phyloP scores from a whole-genome alignment of 2,329 filamentous ascomycete genomes.

The Penicillium aurantiogriseum region DNA sequence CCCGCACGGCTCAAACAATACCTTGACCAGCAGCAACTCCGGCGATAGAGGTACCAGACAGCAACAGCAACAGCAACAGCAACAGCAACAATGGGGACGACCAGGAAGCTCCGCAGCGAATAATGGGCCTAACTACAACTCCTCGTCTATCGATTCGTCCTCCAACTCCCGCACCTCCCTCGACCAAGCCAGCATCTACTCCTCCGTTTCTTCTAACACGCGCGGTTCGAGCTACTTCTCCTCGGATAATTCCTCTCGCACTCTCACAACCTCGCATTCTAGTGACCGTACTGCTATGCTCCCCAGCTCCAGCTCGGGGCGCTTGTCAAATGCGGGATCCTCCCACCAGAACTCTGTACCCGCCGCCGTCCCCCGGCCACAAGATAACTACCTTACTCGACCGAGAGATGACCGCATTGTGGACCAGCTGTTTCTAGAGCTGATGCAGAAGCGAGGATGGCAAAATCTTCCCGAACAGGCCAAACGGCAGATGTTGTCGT shows the following conservation, averaged over 20 bases:
- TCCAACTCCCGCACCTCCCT: conserved; percentile 57
- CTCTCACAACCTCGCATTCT: conserved; percentile 40
- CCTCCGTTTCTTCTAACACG: conserved; percentile 58
- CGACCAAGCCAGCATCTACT: conserved; percentile 66
- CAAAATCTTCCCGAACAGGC: conserved; percentile 95
- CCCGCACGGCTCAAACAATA: conserved; percentile 54
- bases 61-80: conserved; percentile 74
- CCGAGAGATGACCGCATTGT: conserved; percentile 66
- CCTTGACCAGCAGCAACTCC: conserved; percentile 69
- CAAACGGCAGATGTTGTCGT: conserved; percentile 90
- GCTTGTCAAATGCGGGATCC: conserved; percentile 32
- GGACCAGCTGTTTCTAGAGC: conserved; percentile 83
- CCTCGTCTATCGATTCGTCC: conserved; percentile 56
- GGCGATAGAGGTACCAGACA: conserved; percentile 68
- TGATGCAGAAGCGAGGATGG: conserved; percentile 98
- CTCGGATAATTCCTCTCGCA: conserved; percentile 51
- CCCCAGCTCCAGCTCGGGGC: conserved; percentile 26
- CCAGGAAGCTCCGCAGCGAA: conserved; percentile 57
- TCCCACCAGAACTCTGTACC: conserved; percentile 32
- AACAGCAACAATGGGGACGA: conserved; percentile 74
- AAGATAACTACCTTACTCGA: conserved; percentile 43
- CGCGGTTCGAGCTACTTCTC: conserved; percentile 58
- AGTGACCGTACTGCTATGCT: conserved; percentile 34
- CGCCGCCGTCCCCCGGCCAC: conserved; percentile 31
- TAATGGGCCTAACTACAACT: conserved; percentile 55